Percentiles rank a stretch among this genome's conserved stretches.
Conservation (phyloP, 495 filamentous ascomycete species). For the Pseudevernia furfuracea region DNA sequence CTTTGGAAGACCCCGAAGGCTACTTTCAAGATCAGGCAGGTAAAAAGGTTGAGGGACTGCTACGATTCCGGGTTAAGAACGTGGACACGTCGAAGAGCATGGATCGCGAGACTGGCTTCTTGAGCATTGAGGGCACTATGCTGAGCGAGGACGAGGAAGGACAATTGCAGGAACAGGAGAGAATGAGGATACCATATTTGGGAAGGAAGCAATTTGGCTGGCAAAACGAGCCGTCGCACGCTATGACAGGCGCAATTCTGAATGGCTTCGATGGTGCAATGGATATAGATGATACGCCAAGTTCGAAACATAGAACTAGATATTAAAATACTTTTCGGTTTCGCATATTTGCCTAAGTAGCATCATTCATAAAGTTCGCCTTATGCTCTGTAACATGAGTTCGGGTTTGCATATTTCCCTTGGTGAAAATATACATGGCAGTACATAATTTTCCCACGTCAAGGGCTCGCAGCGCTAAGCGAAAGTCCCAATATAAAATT, state of each 20-base stretch:
- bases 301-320: conserved; percentile 10
- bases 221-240: not conserved
- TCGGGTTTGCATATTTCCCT: not conserved
- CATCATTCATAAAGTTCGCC: not conserved
- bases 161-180: conserved; percentile 35
- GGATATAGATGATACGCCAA: conserved; percentile 12
- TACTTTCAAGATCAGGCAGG: conserved; percentile 58
- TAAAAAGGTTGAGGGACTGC: conserved; percentile 50
- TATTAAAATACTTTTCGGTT: not conserved
- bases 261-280: conserved; percentile 16
- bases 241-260: conserved; percentile 17
- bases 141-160: conserved; percentile 43
- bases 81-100: conserved; percentile 52
- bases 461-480: not conserved
- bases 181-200: conserved; percentile 1
- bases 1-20: conserved; percentile 39
- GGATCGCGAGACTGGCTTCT: conserved; percentile 51
- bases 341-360: not conserved
- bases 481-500: not conserved
- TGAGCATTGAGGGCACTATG: conserved; percentile 66
- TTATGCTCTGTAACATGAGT: not conserved
- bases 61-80: conserved; percentile 57
- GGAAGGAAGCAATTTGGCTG: conserved; percentile 9
- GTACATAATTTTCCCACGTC: not conserved
- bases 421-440: not conserved